phyloP scores from a whole-genome alignment of 768 basidiomycete genomes.

The Jaapia argillacea region DNA sequence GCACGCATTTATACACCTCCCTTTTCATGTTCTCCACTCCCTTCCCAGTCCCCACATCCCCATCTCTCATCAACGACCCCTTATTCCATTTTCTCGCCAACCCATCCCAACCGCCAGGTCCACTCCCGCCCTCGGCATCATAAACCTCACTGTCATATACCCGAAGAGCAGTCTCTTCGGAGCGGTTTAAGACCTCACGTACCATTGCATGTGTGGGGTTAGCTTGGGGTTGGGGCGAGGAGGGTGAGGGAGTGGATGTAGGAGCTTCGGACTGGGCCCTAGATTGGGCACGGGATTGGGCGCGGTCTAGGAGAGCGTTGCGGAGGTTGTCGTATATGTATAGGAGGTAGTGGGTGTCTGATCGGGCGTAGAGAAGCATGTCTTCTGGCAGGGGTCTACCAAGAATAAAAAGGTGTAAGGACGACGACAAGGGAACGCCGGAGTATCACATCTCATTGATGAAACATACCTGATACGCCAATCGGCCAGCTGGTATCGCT shows the following conservation, averaged over 20 bases:
- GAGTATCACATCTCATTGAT: background rate
- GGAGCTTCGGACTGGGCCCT: conserved; percentile 26
- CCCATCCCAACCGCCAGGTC: conserved; percentile 67
- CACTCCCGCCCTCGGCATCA: conserved; percentile 52
- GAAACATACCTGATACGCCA: conserved; percentile 78
- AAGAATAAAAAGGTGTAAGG: background rate
- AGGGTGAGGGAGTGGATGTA: conserved; percentile 11
- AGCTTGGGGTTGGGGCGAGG: conserved; percentile 9
- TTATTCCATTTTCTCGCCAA: conserved; percentile 83
- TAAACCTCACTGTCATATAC: conserved; percentile 63
- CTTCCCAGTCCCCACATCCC: conserved; percentile 24
- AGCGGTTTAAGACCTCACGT: conserved; percentile 57
- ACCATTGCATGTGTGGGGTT: conserved; percentile 32
- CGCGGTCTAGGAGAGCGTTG: conserved; percentile 74
- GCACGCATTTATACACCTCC: conserved; percentile 60
- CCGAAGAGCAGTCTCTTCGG: conserved; percentile 66
- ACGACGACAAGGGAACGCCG: background rate
- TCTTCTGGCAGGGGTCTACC: conserved; percentile 75
- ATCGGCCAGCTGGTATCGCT: conserved; percentile 93
- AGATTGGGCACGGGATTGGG: conserved; percentile 29
- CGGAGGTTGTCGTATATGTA: conserved; percentile 89
- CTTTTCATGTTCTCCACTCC: conserved; percentile 33
- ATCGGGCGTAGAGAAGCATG: conserved; percentile 89
- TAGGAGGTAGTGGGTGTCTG: conserved; percentile 93
- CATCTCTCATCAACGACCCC: conserved; percentile 27